Conservation (phyloP, 768 basidiomycete genomes). For the Tulasnella sp. region DNA sequence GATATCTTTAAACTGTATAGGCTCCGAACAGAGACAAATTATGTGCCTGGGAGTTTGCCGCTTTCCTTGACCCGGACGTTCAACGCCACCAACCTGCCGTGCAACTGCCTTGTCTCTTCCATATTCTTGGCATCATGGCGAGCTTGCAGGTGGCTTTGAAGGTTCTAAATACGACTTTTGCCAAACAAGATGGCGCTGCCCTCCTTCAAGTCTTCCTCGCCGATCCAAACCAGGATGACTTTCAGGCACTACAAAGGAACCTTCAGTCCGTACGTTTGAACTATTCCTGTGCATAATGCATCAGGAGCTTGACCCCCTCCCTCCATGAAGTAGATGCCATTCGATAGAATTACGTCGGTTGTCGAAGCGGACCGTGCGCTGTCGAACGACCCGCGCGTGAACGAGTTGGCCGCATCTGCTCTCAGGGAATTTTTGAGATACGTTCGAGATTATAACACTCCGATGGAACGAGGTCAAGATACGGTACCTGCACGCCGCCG, state of each 20-base stretch:
- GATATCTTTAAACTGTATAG: too few relatives aligned
- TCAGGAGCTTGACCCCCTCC: too few relatives aligned
- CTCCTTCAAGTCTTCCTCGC: background rate
- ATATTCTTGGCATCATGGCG: too few relatives aligned
- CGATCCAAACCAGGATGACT: background rate
- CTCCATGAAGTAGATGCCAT: background rate
- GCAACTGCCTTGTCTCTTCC: too few relatives aligned
- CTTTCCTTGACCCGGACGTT: too few relatives aligned
- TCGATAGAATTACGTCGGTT: background rate
- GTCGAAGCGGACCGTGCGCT: background rate
- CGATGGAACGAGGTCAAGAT: conserved; percentile 5
- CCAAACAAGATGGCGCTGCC: background rate
- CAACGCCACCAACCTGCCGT: too few relatives aligned
- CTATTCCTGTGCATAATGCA: too few relatives aligned
- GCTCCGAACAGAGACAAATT: too few relatives aligned
- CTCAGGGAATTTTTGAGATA: conserved; percentile 9
- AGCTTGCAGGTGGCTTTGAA: background rate
- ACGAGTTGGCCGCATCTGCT: background rate
- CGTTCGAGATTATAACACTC: conserved; percentile 1
- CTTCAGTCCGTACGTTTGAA: background rate
- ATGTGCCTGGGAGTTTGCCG: too few relatives aligned
- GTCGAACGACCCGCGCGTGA: background rate
- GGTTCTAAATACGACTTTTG: background rate
- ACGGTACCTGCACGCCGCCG: background rate
- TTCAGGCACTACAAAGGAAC: background rate